Evolutionary conservation across 1,284 basidiomycete species (phyloP).

Genomic region (Tilletia walkeri): DNA sequence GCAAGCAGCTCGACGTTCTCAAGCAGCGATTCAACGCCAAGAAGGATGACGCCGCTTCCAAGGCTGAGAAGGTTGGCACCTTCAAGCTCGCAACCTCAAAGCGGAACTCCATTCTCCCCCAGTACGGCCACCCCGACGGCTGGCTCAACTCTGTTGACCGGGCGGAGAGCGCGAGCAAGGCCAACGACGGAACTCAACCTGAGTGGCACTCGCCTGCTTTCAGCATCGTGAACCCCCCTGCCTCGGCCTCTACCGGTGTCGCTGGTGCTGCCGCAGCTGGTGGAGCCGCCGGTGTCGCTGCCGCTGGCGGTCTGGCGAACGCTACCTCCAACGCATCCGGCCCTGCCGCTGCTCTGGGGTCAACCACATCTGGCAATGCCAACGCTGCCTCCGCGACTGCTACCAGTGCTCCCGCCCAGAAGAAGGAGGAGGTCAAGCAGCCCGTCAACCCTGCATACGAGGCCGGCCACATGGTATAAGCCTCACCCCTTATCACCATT

Average conservation of each 20-base stretch:
- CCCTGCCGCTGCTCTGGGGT: neutral
- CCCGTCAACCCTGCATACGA: slow-evolving; percentile 34
- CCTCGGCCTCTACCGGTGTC: slow-evolving; percentile 17
- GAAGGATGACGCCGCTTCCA: slow-evolving; percentile 51
- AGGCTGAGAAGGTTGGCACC: slow-evolving; percentile 41
- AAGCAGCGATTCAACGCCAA: slow-evolving; percentile 64
- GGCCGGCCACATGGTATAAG: slow-evolving; percentile 28
- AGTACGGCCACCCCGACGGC: slow-evolving; percentile 68
- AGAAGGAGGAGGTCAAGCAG: slow-evolving; percentile 29
- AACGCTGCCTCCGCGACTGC: slow-evolving; percentile 21
- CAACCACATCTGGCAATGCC: slow-evolving; percentile 29
- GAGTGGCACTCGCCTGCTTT: slow-evolving; percentile 72
- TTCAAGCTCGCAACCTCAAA: slow-evolving; percentile 50
- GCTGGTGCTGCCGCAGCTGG: slow-evolving; percentile 23
- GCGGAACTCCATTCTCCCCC: slow-evolving; percentile 54
- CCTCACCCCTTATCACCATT: neutral
- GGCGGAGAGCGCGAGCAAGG: slow-evolving; percentile 61
- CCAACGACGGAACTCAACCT: slow-evolving; percentile 55
- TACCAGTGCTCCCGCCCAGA: slow-evolving; percentile 18
- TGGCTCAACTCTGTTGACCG: slow-evolving; percentile 70
- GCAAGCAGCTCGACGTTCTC: slow-evolving; percentile 63
- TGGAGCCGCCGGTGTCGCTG: slow-evolving; percentile 20
- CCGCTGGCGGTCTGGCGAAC: slow-evolving; percentile 22
- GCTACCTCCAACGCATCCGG: slow-evolving; percentile 31
- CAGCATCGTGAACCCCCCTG: slow-evolving; percentile 36